Evolutionary conservation across 768 basidiomycete genomes (phyloP).

Genomic region (Rubroboletus pulcherrimus): DNA sequence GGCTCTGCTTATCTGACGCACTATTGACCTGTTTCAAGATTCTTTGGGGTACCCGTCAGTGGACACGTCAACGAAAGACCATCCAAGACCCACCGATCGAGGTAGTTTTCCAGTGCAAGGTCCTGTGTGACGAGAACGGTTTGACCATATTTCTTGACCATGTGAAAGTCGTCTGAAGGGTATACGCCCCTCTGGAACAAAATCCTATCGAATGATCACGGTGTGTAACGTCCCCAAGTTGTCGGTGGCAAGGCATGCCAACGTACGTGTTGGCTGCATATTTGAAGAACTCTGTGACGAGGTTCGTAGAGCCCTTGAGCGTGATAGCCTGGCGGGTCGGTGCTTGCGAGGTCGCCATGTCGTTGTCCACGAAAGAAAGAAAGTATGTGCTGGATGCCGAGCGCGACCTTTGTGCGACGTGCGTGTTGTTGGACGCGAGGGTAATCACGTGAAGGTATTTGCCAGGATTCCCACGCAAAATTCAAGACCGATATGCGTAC

Average conservation of each 20-base stretch:
- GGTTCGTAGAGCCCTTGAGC: slow-evolving; percentile 88
- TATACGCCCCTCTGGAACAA: slow-evolving; percentile 96
- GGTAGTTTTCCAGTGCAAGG: slow-evolving; percentile 86
- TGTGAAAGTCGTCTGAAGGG: slow-evolving; percentile 96
- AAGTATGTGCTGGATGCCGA: neutral
- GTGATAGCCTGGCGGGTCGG: slow-evolving; percentile 75
- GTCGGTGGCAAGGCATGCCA: neutral
- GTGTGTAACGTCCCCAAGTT: no score
- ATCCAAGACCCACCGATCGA: slow-evolving; percentile 57
- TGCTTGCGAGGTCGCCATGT: slow-evolving; percentile 46
- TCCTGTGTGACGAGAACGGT: slow-evolving; percentile 94
- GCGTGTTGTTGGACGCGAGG: neutral
- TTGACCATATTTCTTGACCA: slow-evolving; percentile 99
- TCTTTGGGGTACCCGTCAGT: slow-evolving; percentile 37
- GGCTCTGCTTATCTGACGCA: slow-evolving; percentile 37
- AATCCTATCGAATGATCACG: slow-evolving; percentile 50
- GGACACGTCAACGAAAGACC: neutral
- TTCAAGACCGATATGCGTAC: no score
- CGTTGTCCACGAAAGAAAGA: neutral
- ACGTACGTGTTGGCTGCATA: slow-evolving; percentile 96
- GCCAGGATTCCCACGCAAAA: no score
- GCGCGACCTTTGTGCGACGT: neutral
- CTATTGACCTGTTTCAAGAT: slow-evolving; percentile 92
- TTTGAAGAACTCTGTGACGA: slow-evolving; percentile 99
- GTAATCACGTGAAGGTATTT: neutral